These are phyloP conservation scores for Capsicum baccatum DNA, from an alignment of 257 asterid genomes.

Conservation along the genomic window DNA sequence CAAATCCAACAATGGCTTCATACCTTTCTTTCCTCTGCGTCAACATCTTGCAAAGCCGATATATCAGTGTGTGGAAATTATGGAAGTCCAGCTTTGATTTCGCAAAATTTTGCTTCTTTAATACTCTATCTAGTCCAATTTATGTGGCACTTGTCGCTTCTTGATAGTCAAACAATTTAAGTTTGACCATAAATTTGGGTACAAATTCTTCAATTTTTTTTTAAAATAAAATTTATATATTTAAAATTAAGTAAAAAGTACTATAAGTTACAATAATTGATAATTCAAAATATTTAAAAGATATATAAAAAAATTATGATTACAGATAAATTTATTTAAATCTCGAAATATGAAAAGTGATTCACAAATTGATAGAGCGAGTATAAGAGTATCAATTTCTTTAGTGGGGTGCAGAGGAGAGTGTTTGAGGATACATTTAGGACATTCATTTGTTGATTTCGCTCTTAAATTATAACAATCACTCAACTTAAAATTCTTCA, in stretches of 20 bases:
- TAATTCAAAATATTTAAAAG: no score
- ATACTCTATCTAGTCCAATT: background rate
- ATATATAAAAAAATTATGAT: no score
- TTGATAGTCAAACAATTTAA: no score
- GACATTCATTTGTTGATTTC: conserved; percentile 62
- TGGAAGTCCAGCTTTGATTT: conserved; percentile 83
- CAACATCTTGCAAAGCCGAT: conserved; percentile 93
- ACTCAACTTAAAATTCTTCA: conserved; percentile 29
- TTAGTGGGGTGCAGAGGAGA: conserved; percentile 61
- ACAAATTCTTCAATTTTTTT: no score
- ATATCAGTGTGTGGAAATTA: conserved; percentile 96
- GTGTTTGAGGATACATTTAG: conserved; percentile 80
- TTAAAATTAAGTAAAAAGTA: conserved; percentile 8
- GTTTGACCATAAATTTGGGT: no score
- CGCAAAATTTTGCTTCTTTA: conserved; percentile 58
- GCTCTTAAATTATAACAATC: conserved; percentile 41
- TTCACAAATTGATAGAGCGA: no score
- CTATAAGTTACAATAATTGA: no score
- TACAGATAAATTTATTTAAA: no score
- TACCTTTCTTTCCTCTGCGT: conserved; percentile 87
- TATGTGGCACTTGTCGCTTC: no score
- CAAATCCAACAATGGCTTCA: conserved; percentile 88
- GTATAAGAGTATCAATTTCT: background rate
- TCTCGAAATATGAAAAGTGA: no score
- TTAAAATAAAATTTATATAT: no score